These are phyloP conservation scores for Lactarius hengduanensis DNA, from an alignment of 768 basidiomycete species.

Conservation along the genomic window DNA sequence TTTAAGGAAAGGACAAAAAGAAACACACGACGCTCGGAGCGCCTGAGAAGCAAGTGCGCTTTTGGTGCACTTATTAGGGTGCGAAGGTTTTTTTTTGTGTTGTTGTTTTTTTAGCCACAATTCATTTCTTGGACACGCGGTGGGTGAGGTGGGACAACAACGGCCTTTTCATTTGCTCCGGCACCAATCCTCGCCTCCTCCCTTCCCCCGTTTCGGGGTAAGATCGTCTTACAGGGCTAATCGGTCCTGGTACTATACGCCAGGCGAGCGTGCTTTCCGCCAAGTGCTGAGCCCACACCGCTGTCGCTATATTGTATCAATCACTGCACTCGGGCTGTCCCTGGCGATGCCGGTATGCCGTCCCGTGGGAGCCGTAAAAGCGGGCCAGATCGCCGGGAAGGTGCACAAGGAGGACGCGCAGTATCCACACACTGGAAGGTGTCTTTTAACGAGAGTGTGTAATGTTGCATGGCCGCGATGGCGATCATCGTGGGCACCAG, in stretches of 20 bases:
- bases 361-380: not conserved
- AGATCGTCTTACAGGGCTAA: constrained; percentile 3
- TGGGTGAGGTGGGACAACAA: not conserved
- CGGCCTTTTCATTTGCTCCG: constrained; percentile 14
- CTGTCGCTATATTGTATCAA: not conserved
- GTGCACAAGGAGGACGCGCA: constrained; percentile 34
- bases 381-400: constrained; percentile 5
- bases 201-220: constrained; percentile 11
- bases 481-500: constrained; percentile 42
- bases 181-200: not conserved
- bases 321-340: not conserved
- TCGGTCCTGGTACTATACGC: not conserved
- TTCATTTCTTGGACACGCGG: constrained; percentile 7
- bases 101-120: constrained; percentile 3
- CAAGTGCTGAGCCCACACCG: not conserved
- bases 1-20: not conserved
- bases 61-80: not conserved
- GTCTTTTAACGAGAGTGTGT: constrained; percentile 46
- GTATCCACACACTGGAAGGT: constrained; percentile 44
- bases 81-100: not conserved
- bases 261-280: not conserved
- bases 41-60: constrained; percentile 5
- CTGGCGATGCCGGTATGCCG: not conserved
- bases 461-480: constrained; percentile 45
- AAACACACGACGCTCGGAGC: not conserved